Evolutionary conservation across 2,329 filamentous ascomycete genomes (phyloP).

Genomic region (Exserohilum turcica): DNA sequence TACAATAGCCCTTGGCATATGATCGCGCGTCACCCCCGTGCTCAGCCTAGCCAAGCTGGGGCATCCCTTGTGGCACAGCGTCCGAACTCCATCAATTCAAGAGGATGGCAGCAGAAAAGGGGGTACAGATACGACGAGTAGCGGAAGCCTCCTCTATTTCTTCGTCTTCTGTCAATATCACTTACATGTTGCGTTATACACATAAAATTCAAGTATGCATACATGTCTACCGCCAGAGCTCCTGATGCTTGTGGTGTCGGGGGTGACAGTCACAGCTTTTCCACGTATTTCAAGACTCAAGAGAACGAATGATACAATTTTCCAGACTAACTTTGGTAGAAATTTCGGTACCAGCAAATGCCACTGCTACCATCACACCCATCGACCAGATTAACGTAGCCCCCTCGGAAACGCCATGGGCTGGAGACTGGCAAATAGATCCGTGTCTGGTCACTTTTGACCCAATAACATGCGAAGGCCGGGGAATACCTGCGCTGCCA

Average conservation of each 20-base stretch:
- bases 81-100: conserved; percentile 4
- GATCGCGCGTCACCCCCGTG: conserved; percentile 1
- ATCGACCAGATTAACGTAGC: background rate
- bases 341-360: conserved; percentile 3
- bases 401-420: background rate
- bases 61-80: conserved; percentile 4
- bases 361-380: conserved; percentile 5
- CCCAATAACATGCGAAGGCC: background rate
- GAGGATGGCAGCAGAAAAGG: conserved; percentile 1
- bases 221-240: conserved; percentile 20
- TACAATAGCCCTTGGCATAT: conserved; percentile 6
- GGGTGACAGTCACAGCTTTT: conserved; percentile 12
- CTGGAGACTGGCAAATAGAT: background rate
- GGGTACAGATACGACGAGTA: background rate
- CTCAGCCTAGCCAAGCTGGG: conserved; percentile 9
- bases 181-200: background rate
- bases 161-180: background rate
- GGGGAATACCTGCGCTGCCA: conserved; percentile 6
- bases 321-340: conserved; percentile 7
- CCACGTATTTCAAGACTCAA: conserved; percentile 14
- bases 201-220: conserved; percentile 6
- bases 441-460: conserved; percentile 3
- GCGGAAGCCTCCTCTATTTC: background rate
- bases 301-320: background rate
- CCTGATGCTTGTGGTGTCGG: conserved; percentile 19